These are phyloP conservation scores for Zelopaecilomyces penicillatus DNA, from an alignment of 2,329 filamentous ascomycete species.

Conservation along the genomic window DNA sequence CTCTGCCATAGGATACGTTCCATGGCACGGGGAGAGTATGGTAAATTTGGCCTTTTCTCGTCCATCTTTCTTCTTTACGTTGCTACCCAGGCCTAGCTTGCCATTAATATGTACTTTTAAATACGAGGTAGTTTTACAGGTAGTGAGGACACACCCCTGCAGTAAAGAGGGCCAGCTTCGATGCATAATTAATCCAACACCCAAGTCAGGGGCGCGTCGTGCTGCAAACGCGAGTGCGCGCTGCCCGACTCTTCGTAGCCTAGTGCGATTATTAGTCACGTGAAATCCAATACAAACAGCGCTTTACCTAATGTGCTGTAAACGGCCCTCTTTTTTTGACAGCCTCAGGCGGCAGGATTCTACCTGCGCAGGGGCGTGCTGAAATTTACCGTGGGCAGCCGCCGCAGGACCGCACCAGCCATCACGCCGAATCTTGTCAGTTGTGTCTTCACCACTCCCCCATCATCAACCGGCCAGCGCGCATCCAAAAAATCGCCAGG, in stretches of 20 bases:
- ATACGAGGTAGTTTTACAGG: too few relatives aligned
- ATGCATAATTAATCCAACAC: too few relatives aligned
- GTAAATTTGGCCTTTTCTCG: too few relatives aligned
- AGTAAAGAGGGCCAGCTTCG: neutral
- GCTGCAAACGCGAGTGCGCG: too few relatives aligned
- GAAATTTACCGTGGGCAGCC: conserved; percentile 33
- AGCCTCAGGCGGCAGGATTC: conserved; percentile 18
- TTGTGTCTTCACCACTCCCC: conserved; percentile 45
- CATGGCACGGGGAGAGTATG: too few relatives aligned
- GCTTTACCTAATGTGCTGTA: too few relatives aligned
- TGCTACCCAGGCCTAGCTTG: too few relatives aligned
- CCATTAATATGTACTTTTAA: too few relatives aligned
- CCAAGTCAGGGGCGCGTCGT: too few relatives aligned
- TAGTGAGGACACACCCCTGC: neutral
- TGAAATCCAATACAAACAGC: neutral
- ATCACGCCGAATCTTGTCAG: conserved; percentile 42
- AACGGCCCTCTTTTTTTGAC: conserved; percentile 1
- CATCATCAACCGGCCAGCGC: conserved; percentile 44
- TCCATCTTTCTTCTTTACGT: too few relatives aligned
- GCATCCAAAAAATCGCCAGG: conserved; percentile 55
- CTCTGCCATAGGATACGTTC: too few relatives aligned
- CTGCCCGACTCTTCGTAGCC: too few relatives aligned
- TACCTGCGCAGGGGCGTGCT: conserved; percentile 30
- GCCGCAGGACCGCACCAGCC: conserved; percentile 34
- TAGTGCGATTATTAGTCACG: conserved; percentile 1